These are phyloP conservation scores for Euphorbia schlechtendalii DNA, from an alignment of 441 rosid genomes.

Conservation along the genomic window DNA sequence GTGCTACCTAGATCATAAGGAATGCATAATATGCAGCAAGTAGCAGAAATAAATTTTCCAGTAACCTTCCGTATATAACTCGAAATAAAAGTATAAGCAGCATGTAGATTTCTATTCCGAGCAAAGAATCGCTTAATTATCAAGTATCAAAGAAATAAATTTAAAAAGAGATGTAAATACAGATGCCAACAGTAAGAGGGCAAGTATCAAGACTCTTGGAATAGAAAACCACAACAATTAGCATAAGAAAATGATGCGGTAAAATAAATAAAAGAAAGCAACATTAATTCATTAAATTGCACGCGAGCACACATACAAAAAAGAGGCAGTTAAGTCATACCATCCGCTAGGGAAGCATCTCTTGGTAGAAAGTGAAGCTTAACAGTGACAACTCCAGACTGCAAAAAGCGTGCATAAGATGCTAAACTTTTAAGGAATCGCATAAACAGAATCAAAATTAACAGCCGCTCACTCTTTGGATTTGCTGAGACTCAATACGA, in stretches of 20 bases:
- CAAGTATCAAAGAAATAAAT: background rate
- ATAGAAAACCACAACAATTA: background rate
- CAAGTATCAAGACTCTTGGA: constrained; percentile 2
- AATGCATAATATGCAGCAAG: background rate
- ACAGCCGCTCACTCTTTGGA: constrained; percentile 55
- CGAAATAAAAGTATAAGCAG: background rate
- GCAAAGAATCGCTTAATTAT: background rate
- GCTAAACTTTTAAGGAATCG: constrained; percentile 14
- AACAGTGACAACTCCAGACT: constrained; percentile 55
- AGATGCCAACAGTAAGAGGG: background rate
- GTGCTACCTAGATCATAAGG: too few relatives aligned
- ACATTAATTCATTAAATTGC: constrained; percentile 10
- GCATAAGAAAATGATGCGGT: background rate
- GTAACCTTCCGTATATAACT: background rate
- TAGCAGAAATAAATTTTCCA: background rate
- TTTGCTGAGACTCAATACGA: constrained; percentile 49
- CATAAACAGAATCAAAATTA: constrained; percentile 13
- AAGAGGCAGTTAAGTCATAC: constrained; percentile 36
- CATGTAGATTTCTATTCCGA: background rate
- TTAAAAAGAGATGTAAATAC: background rate
- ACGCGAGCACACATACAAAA: constrained; percentile 5
- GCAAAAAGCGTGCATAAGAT: constrained; percentile 21
- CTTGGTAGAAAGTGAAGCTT: constrained; percentile 46
- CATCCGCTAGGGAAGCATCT: constrained; percentile 35
- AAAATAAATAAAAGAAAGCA: background rate